Evolutionary conservation across 495 filamentous ascomycete genomes (phyloP), one percentile per base, ranked within the genome.

Genomic region (Ascodesmis nigricans): DNA sequence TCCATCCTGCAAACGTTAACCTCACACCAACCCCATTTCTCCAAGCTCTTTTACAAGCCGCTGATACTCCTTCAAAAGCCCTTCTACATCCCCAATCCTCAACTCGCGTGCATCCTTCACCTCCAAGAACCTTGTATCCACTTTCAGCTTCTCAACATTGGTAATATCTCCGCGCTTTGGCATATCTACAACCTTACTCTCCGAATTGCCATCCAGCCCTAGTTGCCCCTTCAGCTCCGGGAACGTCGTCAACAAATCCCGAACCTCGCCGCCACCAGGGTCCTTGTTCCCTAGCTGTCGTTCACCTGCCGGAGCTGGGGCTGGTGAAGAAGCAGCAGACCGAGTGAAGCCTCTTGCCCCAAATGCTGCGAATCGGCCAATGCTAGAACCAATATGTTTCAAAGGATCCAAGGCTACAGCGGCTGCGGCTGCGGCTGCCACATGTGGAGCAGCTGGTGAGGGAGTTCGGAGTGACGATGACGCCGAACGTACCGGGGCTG

Each of bases 61-160:
- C 41, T 82, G 73, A 53, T 95, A 99, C 55, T 93, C 87, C 44
- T 67, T 68, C 33, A 99, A 55, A 40, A 99, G 49, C 37, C 78
- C 71, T 24, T 77, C 57, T 25, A 93, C 72, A 46, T 99, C 87
- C 13, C 72, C 71, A 29, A 95, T 54, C 35, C 63, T 73, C 28
- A 99, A 55, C 35, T 95, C 83, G 4, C 66, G 65, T 5, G 72
- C 74, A 53, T 77, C 71, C 47, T 76, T 63, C 22, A 74, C 54
- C 32, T 84, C 78, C 53, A 93, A 63, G 55, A 93, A 93, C 31
- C 75, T 66, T 52, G 72, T 65, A 39, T 75, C 71, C 0, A 81
- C 79, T 16, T 76, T 78, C 49, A 71, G 75, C 30, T 59, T 54
- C 35, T 57, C 36, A 3, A 41, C 38, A 18, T 67, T 64, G 25